Evolutionary conservation across 1,284 basidiomycete genomes (phyloP), one percentile per base, ranked within the genome.

Genomic region (Sanghuangporus weigelae): DNA sequence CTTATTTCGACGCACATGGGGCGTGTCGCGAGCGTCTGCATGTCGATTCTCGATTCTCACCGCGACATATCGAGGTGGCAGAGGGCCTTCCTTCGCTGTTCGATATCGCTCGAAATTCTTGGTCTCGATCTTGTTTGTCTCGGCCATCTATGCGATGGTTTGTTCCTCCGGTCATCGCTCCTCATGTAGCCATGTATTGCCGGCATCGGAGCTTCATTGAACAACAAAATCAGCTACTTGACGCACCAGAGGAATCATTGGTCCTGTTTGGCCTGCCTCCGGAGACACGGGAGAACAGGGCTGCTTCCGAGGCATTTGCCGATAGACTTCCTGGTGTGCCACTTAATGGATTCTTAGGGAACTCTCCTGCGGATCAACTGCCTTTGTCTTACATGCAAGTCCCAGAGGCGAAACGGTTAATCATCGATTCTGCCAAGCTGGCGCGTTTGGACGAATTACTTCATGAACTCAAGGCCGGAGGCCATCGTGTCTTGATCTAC

Each of bases 391-490:
- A 85, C 44, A 96, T 99, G 90, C 89, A 92, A 68, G 91, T 98
- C 35, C 97, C 97, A 2, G 94, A 97, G 69, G 93, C 95, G 66
- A 96, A 98, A 76, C 87, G 97, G 65, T 85, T 99, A 21, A 93
- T 99, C 65, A 95, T 95, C 67, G 97, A 99, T 75, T 98, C 97
- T 26, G 95, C 91, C 63, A 99, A 99, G 78, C 85, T 99, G 46
- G 94, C 95, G 44, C 86, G 93, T 55, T 82, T 99, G 56, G 97
- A 99, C 74, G 74, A 81, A 23, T 80, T 99, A 36, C 81, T 99
- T 10, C 91, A 95, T 67, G 93, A 98, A 72, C 86, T 99, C 67
- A 99, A 98, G 78, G 83, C 87, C 39, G 92, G 89, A 10, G 96
- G 96, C 62, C 97, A 99, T 76, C 89, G 96, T 56, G 95, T 98